Percentiles rank a stretch among this genome's conserved stretches.
Conservation (phyloP, 495 filamentous ascomycete species). For the Neurospora sp. region DNA sequence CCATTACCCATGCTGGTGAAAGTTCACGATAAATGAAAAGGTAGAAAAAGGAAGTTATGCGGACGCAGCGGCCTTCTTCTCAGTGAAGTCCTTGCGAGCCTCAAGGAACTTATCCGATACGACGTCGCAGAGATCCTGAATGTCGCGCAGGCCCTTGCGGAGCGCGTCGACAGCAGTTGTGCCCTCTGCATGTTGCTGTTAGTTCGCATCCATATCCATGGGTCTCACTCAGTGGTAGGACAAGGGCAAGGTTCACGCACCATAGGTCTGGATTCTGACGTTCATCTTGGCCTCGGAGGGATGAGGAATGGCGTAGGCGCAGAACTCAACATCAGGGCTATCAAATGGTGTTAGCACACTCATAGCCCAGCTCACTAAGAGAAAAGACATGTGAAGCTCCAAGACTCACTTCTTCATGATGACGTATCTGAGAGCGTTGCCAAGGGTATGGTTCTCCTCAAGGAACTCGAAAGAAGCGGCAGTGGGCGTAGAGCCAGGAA, state of each 20-base stretch:
- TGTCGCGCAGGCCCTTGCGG: slow-evolving; percentile 77
- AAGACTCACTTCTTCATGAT: slow-evolving; percentile 89
- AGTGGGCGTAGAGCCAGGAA: slow-evolving; percentile 60
- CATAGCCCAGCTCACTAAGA: not conserved
- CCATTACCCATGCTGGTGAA: slow-evolving; percentile 8
- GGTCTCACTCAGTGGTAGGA: not conserved
- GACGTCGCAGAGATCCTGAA: slow-evolving; percentile 86
- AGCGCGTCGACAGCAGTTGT: slow-evolving; percentile 75
- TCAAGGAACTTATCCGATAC: slow-evolving; percentile 74
- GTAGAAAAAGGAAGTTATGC: not conserved
- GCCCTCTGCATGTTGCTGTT: slow-evolving; percentile 42
- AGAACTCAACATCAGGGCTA: slow-evolving; percentile 92
- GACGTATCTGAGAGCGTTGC: slow-evolving; percentile 85
- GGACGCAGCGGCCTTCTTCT: slow-evolving; percentile 1
- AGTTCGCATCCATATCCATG: not conserved
- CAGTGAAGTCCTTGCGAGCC: slow-evolving; percentile 54
- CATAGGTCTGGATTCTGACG: slow-evolving; percentile 89
- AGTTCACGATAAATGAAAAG: not conserved
- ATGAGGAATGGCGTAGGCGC: slow-evolving; percentile 95
- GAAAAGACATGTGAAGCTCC: not conserved
- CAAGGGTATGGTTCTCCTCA: slow-evolving; percentile 87
- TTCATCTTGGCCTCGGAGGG: slow-evolving; percentile 96
- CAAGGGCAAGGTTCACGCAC: slow-evolving; percentile 37
- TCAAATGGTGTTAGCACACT: slow-evolving; percentile 1
- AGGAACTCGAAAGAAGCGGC: slow-evolving; percentile 75